A percentile compares a stretch with the other conserved stretches of the same genome.
Evolutionary conservation across 345 rosid genomes (phyloP).

Genomic region (Melaleuca quinquenervia): DNA sequence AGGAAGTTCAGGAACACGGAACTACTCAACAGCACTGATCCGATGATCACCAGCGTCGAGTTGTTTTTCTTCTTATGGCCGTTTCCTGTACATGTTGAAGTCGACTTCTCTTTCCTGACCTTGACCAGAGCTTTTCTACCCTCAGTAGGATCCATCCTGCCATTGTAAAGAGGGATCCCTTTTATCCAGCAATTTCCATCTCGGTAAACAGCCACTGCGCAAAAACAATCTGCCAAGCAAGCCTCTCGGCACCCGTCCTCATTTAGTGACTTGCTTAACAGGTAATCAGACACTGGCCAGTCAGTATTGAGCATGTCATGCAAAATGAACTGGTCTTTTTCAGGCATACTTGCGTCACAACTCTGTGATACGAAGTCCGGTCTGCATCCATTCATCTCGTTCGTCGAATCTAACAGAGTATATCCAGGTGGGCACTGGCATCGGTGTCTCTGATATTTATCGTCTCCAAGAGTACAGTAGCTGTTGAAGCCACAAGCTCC

Average conservation of each 20-base stretch:
- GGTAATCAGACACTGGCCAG: slow-evolving; percentile 19
- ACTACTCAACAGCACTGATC: background rate
- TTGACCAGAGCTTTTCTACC: slow-evolving; percentile 25
- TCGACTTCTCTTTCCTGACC: slow-evolving; percentile 8
- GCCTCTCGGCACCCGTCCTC: slow-evolving; percentile 1
- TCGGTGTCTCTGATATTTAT: slow-evolving; percentile 7
- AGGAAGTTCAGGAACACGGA: background rate
- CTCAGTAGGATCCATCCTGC: background rate
- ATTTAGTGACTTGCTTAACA: background rate
- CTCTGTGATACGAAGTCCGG: slow-evolving; percentile 17
- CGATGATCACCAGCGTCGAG: background rate
- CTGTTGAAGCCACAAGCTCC: slow-evolving; percentile 25
- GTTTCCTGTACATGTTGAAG: background rate
- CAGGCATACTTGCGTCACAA: slow-evolving; percentile 5
- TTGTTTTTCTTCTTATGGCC: background rate
- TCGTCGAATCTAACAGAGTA: slow-evolving; percentile 11
- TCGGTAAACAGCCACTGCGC: slow-evolving; percentile 23
- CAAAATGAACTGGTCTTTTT: slow-evolving; percentile 6
- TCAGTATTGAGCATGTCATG: slow-evolving; percentile 3
- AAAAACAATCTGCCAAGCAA: slow-evolving; percentile 46
- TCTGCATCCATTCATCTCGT: slow-evolving; percentile 25
- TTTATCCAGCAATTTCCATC: slow-evolving; percentile 28
- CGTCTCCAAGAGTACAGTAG: background rate
- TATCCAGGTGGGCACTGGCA: slow-evolving; percentile 35
- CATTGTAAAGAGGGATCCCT: slow-evolving; percentile 26